Conservation (phyloP, 2,329 filamentous ascomycete species). For the Onygenales sp. region DNA sequence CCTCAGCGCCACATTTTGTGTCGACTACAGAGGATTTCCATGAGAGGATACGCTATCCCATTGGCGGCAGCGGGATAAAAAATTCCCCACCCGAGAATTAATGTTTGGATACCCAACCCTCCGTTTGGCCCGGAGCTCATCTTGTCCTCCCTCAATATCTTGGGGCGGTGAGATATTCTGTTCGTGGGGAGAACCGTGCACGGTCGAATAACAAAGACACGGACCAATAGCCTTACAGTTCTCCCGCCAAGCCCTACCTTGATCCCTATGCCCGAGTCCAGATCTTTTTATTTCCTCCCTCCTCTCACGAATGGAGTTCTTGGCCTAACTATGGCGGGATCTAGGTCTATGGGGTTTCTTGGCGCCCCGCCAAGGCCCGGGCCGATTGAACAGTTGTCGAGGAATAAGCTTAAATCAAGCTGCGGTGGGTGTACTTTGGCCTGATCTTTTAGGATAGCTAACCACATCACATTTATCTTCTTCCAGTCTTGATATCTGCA, state of each 20-base stretch:
- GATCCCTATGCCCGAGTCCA: neutral
- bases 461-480: too few relatives aligned
- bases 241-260: neutral
- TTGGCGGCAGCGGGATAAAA: neutral
- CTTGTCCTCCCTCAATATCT: neutral
- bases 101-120: neutral
- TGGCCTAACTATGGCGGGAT: neutral
- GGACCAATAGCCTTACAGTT: neutral
- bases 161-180: neutral
- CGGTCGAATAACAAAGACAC: neutral
- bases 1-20: neutral
- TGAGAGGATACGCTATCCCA: neutral
- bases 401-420: neutral
- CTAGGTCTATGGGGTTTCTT: neutral
- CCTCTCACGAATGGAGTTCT: neutral
- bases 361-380: neutral
- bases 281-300: neutral
- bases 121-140: neutral
- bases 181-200: neutral
- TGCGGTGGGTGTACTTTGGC: too few relatives aligned
- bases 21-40: neutral
- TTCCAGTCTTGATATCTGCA: too few relatives aligned
- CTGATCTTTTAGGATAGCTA: neutral
- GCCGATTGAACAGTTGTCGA: neutral
- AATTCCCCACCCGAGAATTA: neutral